Evolutionary conservation across 2,329 filamentous ascomycete genomes (phyloP).

Genomic region (Trichophyton equinum): DNA sequence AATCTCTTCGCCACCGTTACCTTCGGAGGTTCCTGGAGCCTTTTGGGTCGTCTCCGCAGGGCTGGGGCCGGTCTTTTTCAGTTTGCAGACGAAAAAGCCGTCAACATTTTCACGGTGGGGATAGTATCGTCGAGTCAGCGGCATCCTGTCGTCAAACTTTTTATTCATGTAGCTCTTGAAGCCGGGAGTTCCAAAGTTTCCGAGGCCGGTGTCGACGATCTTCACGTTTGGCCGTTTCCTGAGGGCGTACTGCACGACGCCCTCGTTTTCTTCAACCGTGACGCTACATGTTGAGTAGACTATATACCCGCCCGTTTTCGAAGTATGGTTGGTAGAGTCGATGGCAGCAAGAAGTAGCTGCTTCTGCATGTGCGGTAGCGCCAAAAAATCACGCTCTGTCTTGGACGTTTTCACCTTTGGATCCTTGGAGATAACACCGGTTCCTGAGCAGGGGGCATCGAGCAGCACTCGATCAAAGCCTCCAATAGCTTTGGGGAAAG

Average conservation of each 20-base stretch:
- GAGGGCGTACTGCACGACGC: slow-evolving; percentile 86
- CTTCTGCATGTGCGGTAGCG: slow-evolving; percentile 86
- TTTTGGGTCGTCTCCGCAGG: slow-evolving; percentile 30
- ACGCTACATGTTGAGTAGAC: slow-evolving; percentile 96
- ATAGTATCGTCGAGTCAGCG: slow-evolving; percentile 73
- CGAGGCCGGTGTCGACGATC: slow-evolving; percentile 78
- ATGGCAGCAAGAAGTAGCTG: slow-evolving; percentile 86
- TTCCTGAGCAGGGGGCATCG: slow-evolving; percentile 91
- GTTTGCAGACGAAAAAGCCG: slow-evolving; percentile 95
- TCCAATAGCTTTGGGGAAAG: slow-evolving; percentile 87
- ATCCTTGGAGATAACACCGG: slow-evolving; percentile 95
- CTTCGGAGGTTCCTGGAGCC: slow-evolving; percentile 16
- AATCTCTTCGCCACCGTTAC: slow-evolving; percentile 39
- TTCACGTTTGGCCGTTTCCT: slow-evolving; percentile 85
- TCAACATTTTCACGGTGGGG: slow-evolving; percentile 91
- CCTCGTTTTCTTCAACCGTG: slow-evolving; percentile 86
- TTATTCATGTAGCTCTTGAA: slow-evolving; percentile 88
- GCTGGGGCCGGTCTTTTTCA: slow-evolving; percentile 80
- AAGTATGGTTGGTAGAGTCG: slow-evolving; percentile 82
- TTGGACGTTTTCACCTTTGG: slow-evolving; percentile 97
- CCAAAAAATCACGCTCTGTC: slow-evolving; percentile 86
- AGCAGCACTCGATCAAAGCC: slow-evolving; percentile 91
- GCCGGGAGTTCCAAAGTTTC: slow-evolving; percentile 76
- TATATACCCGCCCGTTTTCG: slow-evolving; percentile 86
- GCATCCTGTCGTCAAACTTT: slow-evolving; percentile 74